Base-by-base conservation (phyloP, 768 basidiomycete genomes). In the Termitomyces sp. region DNA sequence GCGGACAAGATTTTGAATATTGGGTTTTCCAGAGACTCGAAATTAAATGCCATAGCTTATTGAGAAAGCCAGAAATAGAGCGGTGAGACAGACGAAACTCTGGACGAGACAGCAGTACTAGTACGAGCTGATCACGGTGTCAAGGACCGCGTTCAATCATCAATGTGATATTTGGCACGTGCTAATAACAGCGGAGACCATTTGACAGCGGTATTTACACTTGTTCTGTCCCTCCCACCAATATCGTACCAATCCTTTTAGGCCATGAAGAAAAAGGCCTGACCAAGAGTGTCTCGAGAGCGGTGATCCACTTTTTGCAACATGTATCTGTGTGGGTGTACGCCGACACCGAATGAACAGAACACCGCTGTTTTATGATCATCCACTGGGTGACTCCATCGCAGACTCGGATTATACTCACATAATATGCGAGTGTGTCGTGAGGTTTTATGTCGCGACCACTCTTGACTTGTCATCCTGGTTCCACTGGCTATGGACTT, bases 1-100 rank as follows among this genome's bases (percentile, higher is more conserved):
- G 87, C 86, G 31, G 82, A 78, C 52, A 94, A 83, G 69, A 94
- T 90, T 58, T 77, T 73, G 62, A 77, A 78, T 67, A 94, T 87
- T 58, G 75, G 78, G 13, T 80, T 77, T 70, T 85, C 81, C 62
- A 91, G 78, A 57, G 77, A 71, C 59, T 68, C 64, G 48, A 84
- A 73, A 66, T 86, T 78, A 65, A 82, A 75, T 59, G 66, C 65
- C 85, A 87, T 87, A 10, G 44, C 56, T 48, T 62, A 37, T 56
- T 47, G 57, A 45, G 33, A n/a, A 45, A 52, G 29, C 13, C 33
- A 12, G 51, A 20, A 15, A 52, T 16, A 28, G 36, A 20, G n/a
- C 12, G 12, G 37, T 29, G 54, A 36, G 60, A 54, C 36, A 56
- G 54, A 56, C 24, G 22, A 51, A 46, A 41, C 24, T 22, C 46